Evolutionary conservation across 2,329 filamentous ascomycete species (phyloP).

Genomic region (Chaetomium strumarium): DNA sequence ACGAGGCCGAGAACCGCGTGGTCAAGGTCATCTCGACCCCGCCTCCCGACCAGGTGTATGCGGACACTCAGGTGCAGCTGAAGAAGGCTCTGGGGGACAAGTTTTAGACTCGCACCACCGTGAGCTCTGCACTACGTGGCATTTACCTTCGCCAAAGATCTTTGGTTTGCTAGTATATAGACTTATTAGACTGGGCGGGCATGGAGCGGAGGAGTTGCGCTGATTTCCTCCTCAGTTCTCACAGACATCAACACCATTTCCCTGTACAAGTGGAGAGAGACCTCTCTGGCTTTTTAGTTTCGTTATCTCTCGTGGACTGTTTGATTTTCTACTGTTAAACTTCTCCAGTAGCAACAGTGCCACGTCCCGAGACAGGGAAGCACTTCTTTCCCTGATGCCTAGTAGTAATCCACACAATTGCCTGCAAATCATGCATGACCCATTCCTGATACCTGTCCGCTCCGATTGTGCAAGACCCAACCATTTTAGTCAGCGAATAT

Average conservation of each 20-base stretch:
- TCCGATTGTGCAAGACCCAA: constrained; percentile 7
- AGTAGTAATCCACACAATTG: constrained; percentile 7
- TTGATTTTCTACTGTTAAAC: constrained; percentile 11
- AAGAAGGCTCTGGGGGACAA: constrained; percentile 42
- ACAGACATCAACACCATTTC: background rate
- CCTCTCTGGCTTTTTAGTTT: background rate
- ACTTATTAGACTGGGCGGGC: constrained; percentile 10
- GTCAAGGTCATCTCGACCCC: constrained; percentile 72
- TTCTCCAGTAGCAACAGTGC: constrained; percentile 8
- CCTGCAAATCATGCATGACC: constrained; percentile 9
- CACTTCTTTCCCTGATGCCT: constrained; percentile 1
- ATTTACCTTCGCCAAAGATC: background rate
- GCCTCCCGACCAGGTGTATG: constrained; percentile 56
- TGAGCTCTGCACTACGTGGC: background rate
- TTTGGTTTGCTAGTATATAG: constrained; percentile 1
- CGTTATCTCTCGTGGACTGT: constrained; percentile 6
- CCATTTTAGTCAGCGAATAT: constrained; percentile 8
- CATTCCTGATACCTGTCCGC: background rate
- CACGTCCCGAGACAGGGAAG: constrained; percentile 5
- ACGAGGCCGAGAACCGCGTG: constrained; percentile 68
- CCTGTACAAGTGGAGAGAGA: background rate
- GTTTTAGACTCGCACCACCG: constrained; percentile 26
- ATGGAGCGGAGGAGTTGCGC: background rate
- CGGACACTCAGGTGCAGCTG: constrained; percentile 46
- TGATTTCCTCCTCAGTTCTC: background rate